Evolutionary conservation across 2,329 filamentous ascomycete species (phyloP).

Genomic region (Sphaerulina vaccinii): DNA sequence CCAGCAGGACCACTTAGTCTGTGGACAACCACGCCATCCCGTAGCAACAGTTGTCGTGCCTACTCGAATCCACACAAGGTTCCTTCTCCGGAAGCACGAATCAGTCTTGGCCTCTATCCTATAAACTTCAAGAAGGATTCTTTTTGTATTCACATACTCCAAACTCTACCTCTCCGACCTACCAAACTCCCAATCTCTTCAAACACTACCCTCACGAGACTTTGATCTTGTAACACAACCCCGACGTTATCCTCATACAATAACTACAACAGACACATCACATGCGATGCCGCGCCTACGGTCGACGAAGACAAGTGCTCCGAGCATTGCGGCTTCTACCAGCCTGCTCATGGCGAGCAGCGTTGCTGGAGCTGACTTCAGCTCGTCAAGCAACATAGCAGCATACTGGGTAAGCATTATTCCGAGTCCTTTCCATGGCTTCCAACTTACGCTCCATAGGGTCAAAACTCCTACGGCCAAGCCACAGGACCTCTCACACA

Average conservation of each 20-base stretch:
- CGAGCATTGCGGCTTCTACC: conserved; percentile 18
- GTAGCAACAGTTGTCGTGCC: conserved; percentile 19
- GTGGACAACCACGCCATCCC: neutral
- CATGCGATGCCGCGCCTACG: conserved; percentile 16
- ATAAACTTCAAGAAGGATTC: neutral
- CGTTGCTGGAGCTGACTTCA: conserved; percentile 17
- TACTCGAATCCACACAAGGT: conserved; percentile 7
- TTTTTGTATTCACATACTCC: neutral
- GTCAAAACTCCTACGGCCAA: conserved; percentile 60
- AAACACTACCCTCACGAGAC: neutral
- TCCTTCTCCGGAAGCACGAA: neutral
- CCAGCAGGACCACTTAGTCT: neutral
- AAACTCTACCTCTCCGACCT: neutral
- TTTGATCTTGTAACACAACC: neutral
- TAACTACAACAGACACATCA: neutral
- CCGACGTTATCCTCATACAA: neutral
- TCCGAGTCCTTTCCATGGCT: neutral
- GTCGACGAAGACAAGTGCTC: conserved; percentile 14
- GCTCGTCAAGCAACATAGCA: conserved; percentile 16
- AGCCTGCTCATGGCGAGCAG: conserved; percentile 19
- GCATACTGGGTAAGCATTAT: conserved; percentile 11
- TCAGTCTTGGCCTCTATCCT: neutral
- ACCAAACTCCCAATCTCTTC: neutral
- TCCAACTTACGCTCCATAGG: conserved; percentile 6
- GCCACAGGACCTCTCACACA: conserved; percentile 50